Conservation (phyloP, 2,329 filamentous ascomycete species). For the Pseudogymnoascus sp. region DNA sequence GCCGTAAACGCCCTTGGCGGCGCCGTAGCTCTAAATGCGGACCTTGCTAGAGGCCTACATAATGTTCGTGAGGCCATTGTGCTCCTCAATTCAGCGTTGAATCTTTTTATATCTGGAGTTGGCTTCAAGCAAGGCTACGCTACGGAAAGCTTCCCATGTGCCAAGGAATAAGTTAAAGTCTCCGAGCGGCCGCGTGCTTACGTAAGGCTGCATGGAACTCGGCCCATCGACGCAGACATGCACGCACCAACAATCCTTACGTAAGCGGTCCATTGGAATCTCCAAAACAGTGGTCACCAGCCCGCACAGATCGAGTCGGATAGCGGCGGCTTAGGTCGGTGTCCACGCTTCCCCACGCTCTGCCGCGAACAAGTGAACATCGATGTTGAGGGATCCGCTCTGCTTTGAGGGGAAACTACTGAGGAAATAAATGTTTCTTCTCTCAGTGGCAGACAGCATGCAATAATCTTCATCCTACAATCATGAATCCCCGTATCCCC, state of each 20-base stretch:
- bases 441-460: slow-evolving; percentile 4
- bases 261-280: not conserved
- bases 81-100: slow-evolving; percentile 6
- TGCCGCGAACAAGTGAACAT: slow-evolving; percentile 5
- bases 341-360: slow-evolving; percentile 8
- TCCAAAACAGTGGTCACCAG: not conserved
- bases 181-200: not conserved
- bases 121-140: slow-evolving; percentile 6
- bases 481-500: slow-evolving; percentile 2
- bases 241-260: not conserved
- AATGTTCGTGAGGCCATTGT: slow-evolving; percentile 22
- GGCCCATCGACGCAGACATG: not conserved
- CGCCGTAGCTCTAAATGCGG: slow-evolving; percentile 10
- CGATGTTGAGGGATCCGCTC: slow-evolving; percentile 7
- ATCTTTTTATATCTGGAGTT: slow-evolving; percentile 1
- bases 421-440: slow-evolving; percentile 6
- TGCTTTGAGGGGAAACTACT: slow-evolving; percentile 9
- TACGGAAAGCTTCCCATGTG: slow-evolving; percentile 5
- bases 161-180: not conserved
- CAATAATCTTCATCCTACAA: slow-evolving; percentile 9
- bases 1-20: slow-evolving; percentile 14
- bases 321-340: slow-evolving; percentile 6
- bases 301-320: not conserved
- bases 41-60: slow-evolving; percentile 19
- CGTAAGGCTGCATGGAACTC: not conserved